Percentiles rank a stretch among this genome's conserved stretches.
phyloP scores from a whole-genome alignment of 2,329 filamentous ascomycete genomes.

The Chaetomiaceae sp. region DNA sequence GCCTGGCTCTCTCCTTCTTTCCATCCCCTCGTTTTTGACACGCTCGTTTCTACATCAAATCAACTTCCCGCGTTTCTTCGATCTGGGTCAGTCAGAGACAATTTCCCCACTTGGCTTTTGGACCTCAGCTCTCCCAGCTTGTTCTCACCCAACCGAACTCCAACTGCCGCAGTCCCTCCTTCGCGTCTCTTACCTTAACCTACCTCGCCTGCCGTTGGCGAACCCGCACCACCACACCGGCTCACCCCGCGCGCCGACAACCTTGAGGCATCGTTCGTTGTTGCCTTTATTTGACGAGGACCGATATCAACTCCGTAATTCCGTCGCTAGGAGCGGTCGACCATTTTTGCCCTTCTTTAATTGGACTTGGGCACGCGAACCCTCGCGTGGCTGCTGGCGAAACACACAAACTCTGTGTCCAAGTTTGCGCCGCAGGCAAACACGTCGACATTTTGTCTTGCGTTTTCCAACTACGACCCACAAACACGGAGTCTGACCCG shows the following conservation, averaged over 20 bases:
- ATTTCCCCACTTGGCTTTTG: constrained; percentile 1
- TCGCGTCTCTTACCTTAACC: not conserved
- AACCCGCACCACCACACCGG: constrained; percentile 18
- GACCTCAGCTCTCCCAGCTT: not conserved
- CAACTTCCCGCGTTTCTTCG: not conserved
- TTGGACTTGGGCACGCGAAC: not conserved
- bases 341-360: not conserved
- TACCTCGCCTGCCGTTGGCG: constrained; percentile 11
- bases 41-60: constrained; percentile 21
- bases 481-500: not conserved
- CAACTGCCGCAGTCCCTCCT: constrained; percentile 8
- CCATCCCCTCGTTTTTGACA: constrained; percentile 20
- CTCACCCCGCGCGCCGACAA: constrained; percentile 1
- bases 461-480: not conserved
- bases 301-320: not conserved
- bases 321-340: constrained; percentile 17
- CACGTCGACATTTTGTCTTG: not conserved
- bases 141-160: not conserved
- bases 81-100: not conserved
- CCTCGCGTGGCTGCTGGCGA: constrained; percentile 8
- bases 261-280: not conserved
- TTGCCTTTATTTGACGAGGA: constrained; percentile 5
- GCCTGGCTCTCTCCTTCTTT: constrained; percentile 18
- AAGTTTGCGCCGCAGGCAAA: not conserved
- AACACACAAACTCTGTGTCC: not conserved